A percentile compares a stretch with the other conserved stretches of the same genome.
Evolutionary conservation across 2,329 filamentous ascomycete species (phyloP).

Genomic region (Mycogone perniciosa): DNA sequence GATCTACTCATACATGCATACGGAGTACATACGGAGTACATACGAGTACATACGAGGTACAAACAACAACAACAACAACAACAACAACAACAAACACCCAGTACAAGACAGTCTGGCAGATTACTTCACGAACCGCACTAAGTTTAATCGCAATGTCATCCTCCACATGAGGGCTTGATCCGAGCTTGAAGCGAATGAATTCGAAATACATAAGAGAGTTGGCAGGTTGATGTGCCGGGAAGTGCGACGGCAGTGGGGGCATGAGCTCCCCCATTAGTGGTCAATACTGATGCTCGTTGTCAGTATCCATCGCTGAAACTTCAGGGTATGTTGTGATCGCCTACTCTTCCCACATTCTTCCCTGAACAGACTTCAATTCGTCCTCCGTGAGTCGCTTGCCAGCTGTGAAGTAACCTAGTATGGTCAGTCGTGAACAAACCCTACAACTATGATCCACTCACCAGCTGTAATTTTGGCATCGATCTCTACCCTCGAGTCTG

Average conservation of each 20-base stretch:
- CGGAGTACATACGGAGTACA: not conserved
- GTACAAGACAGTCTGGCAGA: no score
- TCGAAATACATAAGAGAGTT: no score
- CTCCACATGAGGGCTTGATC: no score
- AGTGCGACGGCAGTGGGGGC: not conserved
- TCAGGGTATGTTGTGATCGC: conserved; percentile 16
- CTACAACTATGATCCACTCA: conserved; percentile 36
- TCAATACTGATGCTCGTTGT: conserved; percentile 32
- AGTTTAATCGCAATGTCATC: no score
- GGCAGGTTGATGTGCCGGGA: not conserved
- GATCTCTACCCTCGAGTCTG: conserved; percentile 94
- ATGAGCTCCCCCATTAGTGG: conserved; percentile 23
- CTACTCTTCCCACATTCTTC: conserved; percentile 83
- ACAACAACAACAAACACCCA: no score
- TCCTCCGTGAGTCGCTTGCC: conserved; percentile 84
- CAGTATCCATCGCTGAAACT: conserved; percentile 13
- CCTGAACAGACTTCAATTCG: conserved; percentile 78
- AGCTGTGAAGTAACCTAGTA: conserved; percentile 67
- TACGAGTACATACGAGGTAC: not conserved
- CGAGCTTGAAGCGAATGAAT: no score
- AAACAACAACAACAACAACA: not conserved
- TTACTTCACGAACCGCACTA: no score
- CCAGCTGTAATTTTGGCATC: conserved; percentile 97
- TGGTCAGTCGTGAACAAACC: not conserved
- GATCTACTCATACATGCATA: no score